Percentiles rank a stretch among this genome's conserved stretches.
phyloP scores from a whole-genome alignment of 345 rosid species.

The Triadica sebifera region DNA sequence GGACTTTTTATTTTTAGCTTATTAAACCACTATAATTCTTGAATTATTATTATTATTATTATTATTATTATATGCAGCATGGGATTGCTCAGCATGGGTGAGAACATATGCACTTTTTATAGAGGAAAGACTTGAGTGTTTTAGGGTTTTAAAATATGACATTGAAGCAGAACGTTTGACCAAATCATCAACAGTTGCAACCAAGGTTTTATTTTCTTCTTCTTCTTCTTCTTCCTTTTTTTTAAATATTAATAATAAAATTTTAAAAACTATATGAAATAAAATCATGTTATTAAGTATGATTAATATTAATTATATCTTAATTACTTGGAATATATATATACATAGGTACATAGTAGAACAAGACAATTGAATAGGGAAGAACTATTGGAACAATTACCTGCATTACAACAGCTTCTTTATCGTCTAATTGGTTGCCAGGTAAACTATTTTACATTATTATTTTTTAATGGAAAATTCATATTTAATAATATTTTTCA shows the following conservation, averaged over 20 bases:
- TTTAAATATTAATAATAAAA: background rate
- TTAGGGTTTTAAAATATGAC: constrained; percentile 68
- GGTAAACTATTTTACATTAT: constrained; percentile 30
- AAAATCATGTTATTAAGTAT: background rate
- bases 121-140: constrained; percentile 92
- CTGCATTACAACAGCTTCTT: constrained; percentile 90
- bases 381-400: constrained; percentile 74
- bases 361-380: constrained; percentile 58
- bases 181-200: constrained; percentile 48
- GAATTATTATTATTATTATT: background rate
- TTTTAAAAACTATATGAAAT: background rate
- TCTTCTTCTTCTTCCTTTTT: background rate
- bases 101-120: constrained; percentile 83
- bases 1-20: too few species aligned
- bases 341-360: constrained; percentile 64
- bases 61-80: constrained; percentile 47
- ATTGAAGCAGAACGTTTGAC: constrained; percentile 80
- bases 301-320: background rate
- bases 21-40: too few species aligned
- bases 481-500: background rate
- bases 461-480: background rate
- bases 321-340: too few species aligned
- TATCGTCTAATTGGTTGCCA: constrained; percentile 82
- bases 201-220: constrained; percentile 62
- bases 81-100: constrained; percentile 98